Conservation (phyloP, 306 rosid species). For the Astragalus glycyphyllos region DNA sequence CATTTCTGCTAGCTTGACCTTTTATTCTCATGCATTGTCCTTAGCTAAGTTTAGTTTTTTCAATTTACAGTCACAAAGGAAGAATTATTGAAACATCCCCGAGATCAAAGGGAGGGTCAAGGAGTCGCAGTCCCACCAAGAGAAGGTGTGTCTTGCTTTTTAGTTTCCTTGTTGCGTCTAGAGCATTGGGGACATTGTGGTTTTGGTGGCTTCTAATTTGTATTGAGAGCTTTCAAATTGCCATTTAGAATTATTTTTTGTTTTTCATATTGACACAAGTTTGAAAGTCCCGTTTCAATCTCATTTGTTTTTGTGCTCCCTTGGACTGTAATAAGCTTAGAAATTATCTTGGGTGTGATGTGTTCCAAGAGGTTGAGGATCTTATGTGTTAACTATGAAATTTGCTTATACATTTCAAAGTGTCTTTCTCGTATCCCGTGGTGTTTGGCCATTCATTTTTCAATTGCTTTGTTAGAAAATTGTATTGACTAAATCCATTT, state of each 20-base stretch:
- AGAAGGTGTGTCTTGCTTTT: conserved; percentile 54
- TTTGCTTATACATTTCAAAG: not conserved
- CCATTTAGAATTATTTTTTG: not conserved
- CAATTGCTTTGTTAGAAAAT: not conserved
- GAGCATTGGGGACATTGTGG: not conserved
- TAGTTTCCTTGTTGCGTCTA: not conserved
- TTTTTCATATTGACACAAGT: not conserved
- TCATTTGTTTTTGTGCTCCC: not conserved
- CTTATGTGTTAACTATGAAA: conserved; percentile 1
- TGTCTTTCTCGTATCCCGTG: not conserved
- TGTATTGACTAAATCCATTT: not conserved
- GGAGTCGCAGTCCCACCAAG: conserved; percentile 83
- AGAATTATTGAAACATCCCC: conserved; percentile 65
- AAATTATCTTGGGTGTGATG: not conserved
- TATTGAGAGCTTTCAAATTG: not conserved
- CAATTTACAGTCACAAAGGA: conserved; percentile 74
- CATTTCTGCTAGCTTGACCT: not conserved
- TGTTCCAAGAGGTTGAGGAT: not conserved
- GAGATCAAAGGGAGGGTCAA: conserved; percentile 60
- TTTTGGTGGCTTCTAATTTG: not conserved
- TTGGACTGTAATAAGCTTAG: not conserved
- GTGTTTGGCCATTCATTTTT: conserved; percentile 10
- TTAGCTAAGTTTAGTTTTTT: conserved; percentile 32
- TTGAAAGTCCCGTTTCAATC: not conserved
- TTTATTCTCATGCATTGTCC: not conserved